Evolutionary conservation across 176 grass and related monocot species (phyloP), one percentile per base, ranked within the genome.

Genomic region (Cocos nucifera): DNA sequence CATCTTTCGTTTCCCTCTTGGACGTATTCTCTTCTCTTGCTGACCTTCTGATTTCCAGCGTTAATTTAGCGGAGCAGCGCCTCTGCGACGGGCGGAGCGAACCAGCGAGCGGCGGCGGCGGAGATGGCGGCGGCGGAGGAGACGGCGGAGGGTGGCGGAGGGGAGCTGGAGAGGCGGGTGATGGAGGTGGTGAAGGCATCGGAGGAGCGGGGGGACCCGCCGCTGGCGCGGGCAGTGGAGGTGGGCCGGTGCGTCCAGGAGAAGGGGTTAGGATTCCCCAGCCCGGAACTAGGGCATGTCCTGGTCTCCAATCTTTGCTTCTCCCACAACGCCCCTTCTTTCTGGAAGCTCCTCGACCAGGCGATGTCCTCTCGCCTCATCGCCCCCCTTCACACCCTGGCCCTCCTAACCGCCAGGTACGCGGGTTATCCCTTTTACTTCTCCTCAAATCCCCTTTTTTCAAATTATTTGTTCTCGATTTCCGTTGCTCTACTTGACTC

Each of bases 281-380:
- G 62, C 77, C 67, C 84, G 0, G 87, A 92, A 28, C 84, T 98
- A 7, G 93, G 81, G 2, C 65, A 65, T 62, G 86, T 92, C 65
- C 81, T 98, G 66, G 84, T 98, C 64, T 89, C 93, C 68, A 83
- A 89, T 73, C 87, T 98, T 64, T 98, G 93, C 69, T 92, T 92
- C 76, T 77, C 76, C 64, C 82, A 89, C 73, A 82, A 98, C 70
- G 86, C 79, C 1, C 73, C 93, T 49, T 88, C 84, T n/a, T 66
- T 98, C 8, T 98, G 93, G 93, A 98, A 92, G 77, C 93, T 98
- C 65, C 70, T 98, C 4, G 93, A 84, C 64, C 88, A 98, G 65
- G 82, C 93, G 59, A 65, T 92, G 53, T 64, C 79, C 1, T 88
- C 79, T 12, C 81, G 88, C 49, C 70, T 98, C 49, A 69, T 98